These are phyloP conservation scores for Chaetomium fimeti DNA, from an alignment of 495 filamentous ascomycete species.

Conservation along the genomic window DNA sequence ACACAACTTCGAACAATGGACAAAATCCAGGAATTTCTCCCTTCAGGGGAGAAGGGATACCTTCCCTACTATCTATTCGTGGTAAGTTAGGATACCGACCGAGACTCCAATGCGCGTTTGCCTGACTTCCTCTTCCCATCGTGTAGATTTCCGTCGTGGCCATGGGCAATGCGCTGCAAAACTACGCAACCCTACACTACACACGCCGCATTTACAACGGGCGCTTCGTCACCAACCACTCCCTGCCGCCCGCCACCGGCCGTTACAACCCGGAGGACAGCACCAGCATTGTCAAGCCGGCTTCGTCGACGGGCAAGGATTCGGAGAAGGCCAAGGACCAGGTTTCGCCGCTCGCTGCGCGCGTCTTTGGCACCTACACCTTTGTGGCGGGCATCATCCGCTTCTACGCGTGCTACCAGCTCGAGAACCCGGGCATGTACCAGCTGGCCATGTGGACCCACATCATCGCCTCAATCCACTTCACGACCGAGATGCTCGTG, in stretches of 20 bases:
- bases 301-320: slow-evolving; percentile 48
- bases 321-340: slow-evolving; percentile 51
- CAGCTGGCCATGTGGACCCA: slow-evolving; percentile 78
- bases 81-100: slow-evolving; percentile 36
- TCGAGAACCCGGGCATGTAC: slow-evolving; percentile 67
- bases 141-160: slow-evolving; percentile 71
- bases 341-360: slow-evolving; percentile 70
- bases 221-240: slow-evolving; percentile 46
- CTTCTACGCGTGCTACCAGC: slow-evolving; percentile 82
- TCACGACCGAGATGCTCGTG: slow-evolving; percentile 73
- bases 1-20: slow-evolving; percentile 35
- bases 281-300: slow-evolving; percentile 43
- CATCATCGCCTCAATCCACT: slow-evolving; percentile 75
- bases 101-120: neutral
- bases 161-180: slow-evolving; percentile 76
- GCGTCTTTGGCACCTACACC: slow-evolving; percentile 92
- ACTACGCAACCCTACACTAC: slow-evolving; percentile 69
- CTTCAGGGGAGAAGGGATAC: slow-evolving; percentile 44
- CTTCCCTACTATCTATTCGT: slow-evolving; percentile 50
- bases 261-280: slow-evolving; percentile 48
- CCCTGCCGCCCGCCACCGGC: slow-evolving; percentile 34
- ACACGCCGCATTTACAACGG: slow-evolving; percentile 74
- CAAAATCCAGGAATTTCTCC: slow-evolving; percentile 39
- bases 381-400: slow-evolving; percentile 72
- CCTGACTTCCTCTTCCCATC: neutral